These are phyloP conservation scores for Pyricularia grisea DNA, from an alignment of 2,329 filamentous ascomycete species.

Conservation along the genomic window DNA sequence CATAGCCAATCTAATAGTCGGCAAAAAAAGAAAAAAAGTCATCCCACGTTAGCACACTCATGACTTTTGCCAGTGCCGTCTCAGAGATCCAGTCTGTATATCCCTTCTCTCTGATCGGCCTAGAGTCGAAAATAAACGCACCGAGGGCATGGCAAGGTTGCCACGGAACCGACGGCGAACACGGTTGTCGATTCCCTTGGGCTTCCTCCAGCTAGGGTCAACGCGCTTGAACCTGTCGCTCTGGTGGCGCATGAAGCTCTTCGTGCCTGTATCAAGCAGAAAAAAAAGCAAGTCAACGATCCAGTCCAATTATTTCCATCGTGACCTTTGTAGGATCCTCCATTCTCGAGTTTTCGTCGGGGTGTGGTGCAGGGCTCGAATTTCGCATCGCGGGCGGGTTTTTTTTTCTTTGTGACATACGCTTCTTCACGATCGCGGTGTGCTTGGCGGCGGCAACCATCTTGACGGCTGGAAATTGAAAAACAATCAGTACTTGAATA, in stretches of 20 bases:
- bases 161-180: constrained; percentile 97
- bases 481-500: not conserved
- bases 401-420: constrained; percentile 52
- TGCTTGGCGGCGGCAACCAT: constrained; percentile 99
- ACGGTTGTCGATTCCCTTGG: constrained; percentile 99
- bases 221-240: constrained; percentile 94
- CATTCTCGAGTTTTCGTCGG: not conserved
- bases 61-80: constrained; percentile 3
- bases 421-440: constrained; percentile 99
- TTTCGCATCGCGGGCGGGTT: not conserved
- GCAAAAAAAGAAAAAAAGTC: not conserved
- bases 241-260: constrained; percentile 85
- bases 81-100: not conserved
- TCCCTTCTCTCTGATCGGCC: not conserved
- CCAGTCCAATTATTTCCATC: not conserved
- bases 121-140: constrained; percentile 42
- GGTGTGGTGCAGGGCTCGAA: not conserved
- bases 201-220: constrained; percentile 87
- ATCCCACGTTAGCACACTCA: not conserved
- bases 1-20: constrained; percentile 80
- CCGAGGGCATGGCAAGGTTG: constrained; percentile 93
- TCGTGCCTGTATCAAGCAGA: not conserved
- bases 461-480: constrained; percentile 31
- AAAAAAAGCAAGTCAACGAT: not conserved
- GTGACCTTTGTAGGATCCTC: not conserved